Evolutionary conservation across 495 filamentous ascomycete species (phyloP).

Genomic region (Annulohypoxylon bovei): DNA sequence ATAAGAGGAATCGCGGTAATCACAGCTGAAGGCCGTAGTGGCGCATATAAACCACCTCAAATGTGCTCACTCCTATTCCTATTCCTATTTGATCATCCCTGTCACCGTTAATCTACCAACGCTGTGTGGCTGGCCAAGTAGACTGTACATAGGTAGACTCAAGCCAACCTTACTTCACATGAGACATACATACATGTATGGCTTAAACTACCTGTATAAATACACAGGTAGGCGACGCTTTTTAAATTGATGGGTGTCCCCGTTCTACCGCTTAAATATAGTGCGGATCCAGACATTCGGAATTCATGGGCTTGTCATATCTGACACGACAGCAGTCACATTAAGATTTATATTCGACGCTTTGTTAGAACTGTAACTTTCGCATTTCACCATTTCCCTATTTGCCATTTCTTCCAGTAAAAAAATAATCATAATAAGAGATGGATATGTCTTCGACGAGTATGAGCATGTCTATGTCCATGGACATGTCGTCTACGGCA

Average conservation of each 20-base stretch:
- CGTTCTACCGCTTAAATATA: background rate
- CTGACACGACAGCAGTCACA: background rate
- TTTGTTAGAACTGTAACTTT: background rate
- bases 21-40: constrained; percentile 7
- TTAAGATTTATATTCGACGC: constrained; percentile 3
- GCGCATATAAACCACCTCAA: constrained; percentile 27
- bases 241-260: constrained; percentile 8
- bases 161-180: background rate
- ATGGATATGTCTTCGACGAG: constrained; percentile 25
- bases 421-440: background rate
- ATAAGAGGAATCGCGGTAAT: constrained; percentile 2
- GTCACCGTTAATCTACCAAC: constrained; percentile 6
- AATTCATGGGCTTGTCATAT: background rate
- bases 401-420: background rate
- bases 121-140: background rate
- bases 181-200: background rate
- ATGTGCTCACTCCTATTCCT: constrained; percentile 27
- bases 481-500: background rate
- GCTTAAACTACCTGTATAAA: background rate
- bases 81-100: constrained; percentile 1
- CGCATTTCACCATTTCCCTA: background rate
- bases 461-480: constrained; percentile 9
- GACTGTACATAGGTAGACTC: background rate
- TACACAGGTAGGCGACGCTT: background rate
- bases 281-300: constrained; percentile 20